Base-by-base conservation (phyloP, 371 early-diverging fungal species). In the Polyrhizophydium stewartii region DNA sequence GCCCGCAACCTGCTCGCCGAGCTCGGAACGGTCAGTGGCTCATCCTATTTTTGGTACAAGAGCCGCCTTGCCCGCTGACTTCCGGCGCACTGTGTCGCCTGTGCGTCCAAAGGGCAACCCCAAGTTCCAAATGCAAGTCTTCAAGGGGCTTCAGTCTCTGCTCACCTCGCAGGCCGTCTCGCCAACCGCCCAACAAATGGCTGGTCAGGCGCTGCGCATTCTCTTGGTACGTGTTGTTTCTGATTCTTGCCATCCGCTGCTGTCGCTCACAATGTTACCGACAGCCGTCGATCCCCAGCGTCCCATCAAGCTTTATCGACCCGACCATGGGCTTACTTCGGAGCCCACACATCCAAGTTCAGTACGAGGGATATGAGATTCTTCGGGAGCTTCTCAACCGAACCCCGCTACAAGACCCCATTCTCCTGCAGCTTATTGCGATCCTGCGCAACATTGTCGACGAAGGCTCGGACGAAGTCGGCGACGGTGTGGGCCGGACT, bases 301-400 rank as follows among this genome's bases (percentile, higher is more conserved):
- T 82, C 22, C 78, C 76, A 60, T 55, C 70, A 1, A 68, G 76
- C 1, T 69, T 83, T 43, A 73, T 83, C 21, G 84, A 83, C 27
- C 71, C 76, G 3, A 69, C 76, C 0, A 53, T 78, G 5, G 53
- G 59, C 1, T 59, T 83, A 41, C 61, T 83, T n/a, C 77, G 75
- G 53, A 71, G 63, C 43, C 70, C 72, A 13, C 77, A 81, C 59
- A 70, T 77, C 47, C 77, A 77, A 51, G 70, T 83, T 46, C 83
- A 83, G 57, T 76, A 81, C 56, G 83, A 83, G 67, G 79, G 78
- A 1, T 83, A 71, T 61, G 84, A 83, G 59, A 66, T 83, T 19
- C 49, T 83, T 0, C 53, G 65, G n/a, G 78, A 79, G 25, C 64
- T 83, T 1, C 46, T 72, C 9, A 60, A 59, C 22, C 66, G 79